Percentiles rank a stretch among this genome's conserved stretches.
phyloP scores from a whole-genome alignment of 1,284 basidiomycete genomes.

The Cryptococcus floricola region DNA sequence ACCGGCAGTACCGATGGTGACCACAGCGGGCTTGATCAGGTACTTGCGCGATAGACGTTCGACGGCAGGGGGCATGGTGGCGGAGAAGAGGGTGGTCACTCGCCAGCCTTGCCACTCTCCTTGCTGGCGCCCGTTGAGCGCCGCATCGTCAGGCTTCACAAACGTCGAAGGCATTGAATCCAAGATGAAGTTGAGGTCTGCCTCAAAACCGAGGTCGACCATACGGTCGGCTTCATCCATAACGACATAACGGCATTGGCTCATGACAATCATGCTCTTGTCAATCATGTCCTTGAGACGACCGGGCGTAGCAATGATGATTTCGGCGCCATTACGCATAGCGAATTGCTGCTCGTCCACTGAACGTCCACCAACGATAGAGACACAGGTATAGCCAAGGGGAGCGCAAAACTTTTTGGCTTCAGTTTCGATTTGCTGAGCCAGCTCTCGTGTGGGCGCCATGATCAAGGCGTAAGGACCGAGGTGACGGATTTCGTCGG shows the following conservation, averaged over 20 bases:
- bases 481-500: constrained; percentile 85
- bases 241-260: constrained; percentile 94
- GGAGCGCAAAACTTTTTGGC: constrained; percentile 83
- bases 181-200: constrained; percentile 88
- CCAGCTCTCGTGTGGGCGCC: constrained; percentile 94
- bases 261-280: constrained; percentile 87
- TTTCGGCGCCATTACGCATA: constrained; percentile 90
- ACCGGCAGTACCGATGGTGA: constrained; percentile 96
- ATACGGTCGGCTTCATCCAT: constrained; percentile 99
- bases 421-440: constrained; percentile 94
- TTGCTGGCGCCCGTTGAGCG: constrained; percentile 57
- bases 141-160: constrained; percentile 73
- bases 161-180: constrained; percentile 83
- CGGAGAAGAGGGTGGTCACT: constrained; percentile 91
- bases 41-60: constrained; percentile 93
- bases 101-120: constrained; percentile 62
- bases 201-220: constrained; percentile 96
- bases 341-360: constrained; percentile 98
- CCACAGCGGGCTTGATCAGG: constrained; percentile 83
- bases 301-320: constrained; percentile 97
- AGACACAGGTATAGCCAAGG: constrained; percentile 87
- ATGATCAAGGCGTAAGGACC: constrained; percentile 92
- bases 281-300: constrained; percentile 97
- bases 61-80: constrained; percentile 96
- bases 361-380: constrained; percentile 90